Evolutionary conservation across 176 grass and related monocot genomes (phyloP), one percentile per base, ranked within the genome.

Genomic region (Ensete glaucum): DNA sequence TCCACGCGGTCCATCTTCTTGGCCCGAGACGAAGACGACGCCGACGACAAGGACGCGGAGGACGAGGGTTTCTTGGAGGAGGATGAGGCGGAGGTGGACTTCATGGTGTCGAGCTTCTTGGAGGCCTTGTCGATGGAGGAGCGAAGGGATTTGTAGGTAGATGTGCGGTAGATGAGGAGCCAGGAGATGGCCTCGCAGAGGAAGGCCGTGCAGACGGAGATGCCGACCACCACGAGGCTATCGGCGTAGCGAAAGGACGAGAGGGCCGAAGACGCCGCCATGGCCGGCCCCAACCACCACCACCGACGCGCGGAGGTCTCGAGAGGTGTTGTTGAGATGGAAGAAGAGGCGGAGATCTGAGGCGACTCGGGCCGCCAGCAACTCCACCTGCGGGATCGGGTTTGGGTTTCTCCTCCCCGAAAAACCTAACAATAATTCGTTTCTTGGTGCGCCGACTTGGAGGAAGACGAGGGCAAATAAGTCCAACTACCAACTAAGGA

Each of bases 1-100:
- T 99, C 91, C 57, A 99, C 96, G 84, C 86, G 88, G 78, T 99
- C 96, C 91, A 89, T 87, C 85, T 99, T 99, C 88, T 94, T 94
- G 1, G 90, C 87, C 19, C 90, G 79, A 51, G 87, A 93, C 11
- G 87, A 82, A 24, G 71, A 63, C 17, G 59, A 51, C 15, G 64
- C 62, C 26, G 78, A 81, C 19, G 78, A 81, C 19, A 3, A 29
- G 26, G 83, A 76, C n/a, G 83, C 14, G 69, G 74, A 27, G 62
- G 54, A 16, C 25, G 72, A 64, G 8, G 73, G 27, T 72, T 72
- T 81, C 1, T 58, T 57, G n/a, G 69, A 26, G 22, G 69, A 19
- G 22, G 56, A 25, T 3, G 57, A 26, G 49, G 69, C 25, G 50
- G 78, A 73, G 22, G 85, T 79, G 52, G 86, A 87, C 79, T 99